A percentile compares a stretch with the other conserved stretches of the same genome.
These are phyloP conservation scores for Spergularia azorica DNA, from an alignment of 179 eudicot genomes.

Conservation along the genomic window DNA sequence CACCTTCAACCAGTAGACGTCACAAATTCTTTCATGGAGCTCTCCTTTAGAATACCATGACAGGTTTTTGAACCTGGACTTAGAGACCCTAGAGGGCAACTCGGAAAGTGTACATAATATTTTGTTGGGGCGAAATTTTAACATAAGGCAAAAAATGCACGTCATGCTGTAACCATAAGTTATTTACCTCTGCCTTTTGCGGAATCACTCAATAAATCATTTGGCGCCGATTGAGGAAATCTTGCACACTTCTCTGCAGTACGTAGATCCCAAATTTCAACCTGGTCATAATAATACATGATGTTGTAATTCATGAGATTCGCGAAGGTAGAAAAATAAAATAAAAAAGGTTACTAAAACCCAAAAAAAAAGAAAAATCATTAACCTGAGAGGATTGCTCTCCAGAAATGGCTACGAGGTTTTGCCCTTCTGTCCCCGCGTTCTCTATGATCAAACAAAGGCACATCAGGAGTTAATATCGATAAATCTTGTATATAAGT, in stretches of 20 bases:
- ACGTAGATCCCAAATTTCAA: slow-evolving; percentile 93
- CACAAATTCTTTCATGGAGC: no score
- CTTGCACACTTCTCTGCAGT: slow-evolving; percentile 58
- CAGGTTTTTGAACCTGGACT: no score
- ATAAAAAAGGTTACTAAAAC: background rate
- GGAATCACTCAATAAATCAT: slow-evolving; percentile 33
- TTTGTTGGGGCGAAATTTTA: no score
- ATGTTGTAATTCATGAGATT: slow-evolving; percentile 24
- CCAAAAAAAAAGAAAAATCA: background rate
- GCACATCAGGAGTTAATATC: slow-evolving; percentile 7
- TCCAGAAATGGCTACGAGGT: slow-evolving; percentile 71
- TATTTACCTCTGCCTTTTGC: slow-evolving; percentile 54
- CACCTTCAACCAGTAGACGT: no score
- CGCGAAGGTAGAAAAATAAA: slow-evolving; percentile 6
- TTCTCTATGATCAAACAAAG: slow-evolving; percentile 32
- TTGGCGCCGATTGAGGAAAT: slow-evolving; percentile 43
- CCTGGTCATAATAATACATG: slow-evolving; percentile 45
- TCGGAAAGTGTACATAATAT: background rate
- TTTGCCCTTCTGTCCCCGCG: slow-evolving; percentile 42
- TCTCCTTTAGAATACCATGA: no score
- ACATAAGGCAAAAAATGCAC: no score
- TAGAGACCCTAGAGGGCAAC: no score
- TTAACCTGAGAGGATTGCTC: slow-evolving; percentile 70
- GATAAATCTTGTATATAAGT: background rate
- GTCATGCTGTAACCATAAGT: no score